These are phyloP conservation scores for Camellia japonica DNA, from an alignment of 148 eudicot genomes.

Conservation along the genomic window DNA sequence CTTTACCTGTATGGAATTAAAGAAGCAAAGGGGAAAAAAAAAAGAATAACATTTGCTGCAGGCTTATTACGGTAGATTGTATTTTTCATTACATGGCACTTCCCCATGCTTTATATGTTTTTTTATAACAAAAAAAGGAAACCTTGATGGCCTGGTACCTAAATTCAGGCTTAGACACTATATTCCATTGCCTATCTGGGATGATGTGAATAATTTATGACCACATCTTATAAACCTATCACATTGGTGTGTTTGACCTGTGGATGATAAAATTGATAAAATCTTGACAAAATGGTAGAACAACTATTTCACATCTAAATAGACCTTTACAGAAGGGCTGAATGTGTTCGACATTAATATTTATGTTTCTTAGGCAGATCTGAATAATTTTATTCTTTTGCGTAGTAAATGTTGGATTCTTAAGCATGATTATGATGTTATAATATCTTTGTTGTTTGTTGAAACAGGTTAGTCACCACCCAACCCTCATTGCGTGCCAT, in stretches of 20 bases:
- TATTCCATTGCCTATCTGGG: not conserved
- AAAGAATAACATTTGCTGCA: no score
- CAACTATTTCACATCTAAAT: not conserved
- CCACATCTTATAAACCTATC: not conserved
- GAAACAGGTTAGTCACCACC: conserved; percentile 89
- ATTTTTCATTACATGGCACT: not conserved
- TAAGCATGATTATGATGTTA: not conserved
- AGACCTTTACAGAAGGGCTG: not conserved
- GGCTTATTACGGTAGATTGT: no score
- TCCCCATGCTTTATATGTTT: not conserved
- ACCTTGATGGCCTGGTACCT: not conserved
- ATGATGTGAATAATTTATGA: not conserved
- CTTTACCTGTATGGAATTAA: no score
- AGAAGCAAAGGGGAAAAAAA: no score
- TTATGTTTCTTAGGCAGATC: not conserved
- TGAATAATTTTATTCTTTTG: not conserved
- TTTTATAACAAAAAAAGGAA: not conserved
- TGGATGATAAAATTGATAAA: not conserved
- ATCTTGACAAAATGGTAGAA: not conserved
- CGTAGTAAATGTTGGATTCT: conserved; percentile 2
- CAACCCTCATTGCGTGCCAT: conserved; percentile 89
- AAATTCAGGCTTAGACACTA: not conserved
- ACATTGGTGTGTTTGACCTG: not conserved
- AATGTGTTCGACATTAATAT: not conserved
- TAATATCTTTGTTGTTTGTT: conserved; percentile 20